These are phyloP conservation scores for Phylloporus rhodoxanthus DNA, from an alignment of 768 basidiomycete species.

Conservation along the genomic window DNA sequence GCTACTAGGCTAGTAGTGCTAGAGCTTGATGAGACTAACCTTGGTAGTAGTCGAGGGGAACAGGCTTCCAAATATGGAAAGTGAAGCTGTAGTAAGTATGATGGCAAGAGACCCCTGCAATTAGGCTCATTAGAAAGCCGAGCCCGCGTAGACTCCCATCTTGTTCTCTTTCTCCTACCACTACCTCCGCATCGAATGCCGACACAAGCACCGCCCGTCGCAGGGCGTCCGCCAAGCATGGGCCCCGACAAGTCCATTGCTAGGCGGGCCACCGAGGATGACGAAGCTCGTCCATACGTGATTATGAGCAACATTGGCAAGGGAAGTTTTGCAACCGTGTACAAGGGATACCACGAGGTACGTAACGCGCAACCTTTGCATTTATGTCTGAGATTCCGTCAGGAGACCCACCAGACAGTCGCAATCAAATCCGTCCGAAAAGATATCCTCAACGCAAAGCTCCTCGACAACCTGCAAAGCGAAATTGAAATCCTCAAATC, in stretches of 20 bases:
- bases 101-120: slow-evolving; percentile 22
- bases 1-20: not conserved
- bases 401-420: slow-evolving; percentile 75
- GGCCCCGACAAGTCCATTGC: slow-evolving; percentile 23
- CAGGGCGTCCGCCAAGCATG: slow-evolving; percentile 22
- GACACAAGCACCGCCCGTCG: slow-evolving; percentile 12
- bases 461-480: slow-evolving; percentile 95
- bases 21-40: too few species aligned
- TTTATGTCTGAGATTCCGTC: slow-evolving; percentile 4
- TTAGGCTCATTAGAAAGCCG: slow-evolving; percentile 24
- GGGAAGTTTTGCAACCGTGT: slow-evolving; percentile 95
- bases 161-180: slow-evolving; percentile 12
- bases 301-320: slow-evolving; percentile 74
- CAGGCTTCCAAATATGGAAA: slow-evolving; percentile 24
- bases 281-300: slow-evolving; percentile 72
- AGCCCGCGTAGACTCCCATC: slow-evolving; percentile 2
- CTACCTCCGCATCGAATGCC: slow-evolving; percentile 15
- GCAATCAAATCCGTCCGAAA: slow-evolving; percentile 94
- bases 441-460: slow-evolving; percentile 81
- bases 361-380: slow-evolving; percentile 20
- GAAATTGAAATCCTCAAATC: slow-evolving; percentile 97
- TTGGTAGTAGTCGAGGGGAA: slow-evolving; percentile 8
- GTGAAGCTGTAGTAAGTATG: slow-evolving; percentile 16
- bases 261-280: slow-evolving; percentile 45
- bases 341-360: slow-evolving; percentile 88